Base-by-base conservation (phyloP, 2,329 filamentous ascomycete genomes). In the Drechslerella dactyloides region DNA sequence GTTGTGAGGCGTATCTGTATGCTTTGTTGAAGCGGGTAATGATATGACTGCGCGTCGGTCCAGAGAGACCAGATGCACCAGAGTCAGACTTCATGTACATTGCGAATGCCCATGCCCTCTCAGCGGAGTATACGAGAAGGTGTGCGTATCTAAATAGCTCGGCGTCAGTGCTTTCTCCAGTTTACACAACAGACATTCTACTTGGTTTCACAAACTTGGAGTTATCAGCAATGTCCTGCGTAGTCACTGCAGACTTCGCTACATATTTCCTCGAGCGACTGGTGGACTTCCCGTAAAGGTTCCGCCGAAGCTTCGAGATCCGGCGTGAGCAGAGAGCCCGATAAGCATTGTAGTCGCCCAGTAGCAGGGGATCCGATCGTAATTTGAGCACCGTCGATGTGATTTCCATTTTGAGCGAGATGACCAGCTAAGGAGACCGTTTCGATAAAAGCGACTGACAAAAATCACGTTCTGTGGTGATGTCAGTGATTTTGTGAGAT, bases 21-120 rank as follows among this genome's bases (percentile, higher is more conserved):
- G 90, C 92, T 81, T 97, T 97, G 77, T 87, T 85, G 44, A 97
- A 83, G 59, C 93, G 87, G 13, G 93, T 96, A 64, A 96, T 86
- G 42, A 97, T 94, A 80, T 99, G 93, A 59, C 89, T 89, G 78
- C 92, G 88, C 17, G 90, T 89, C 58, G 89, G 87, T 70, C 92
- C 89, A 27, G 88, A 86, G 74, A 96, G 89, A 54, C 88, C 89
- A 79, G 91, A 90, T 72, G 88, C 87, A 76, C 94, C 91, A 76
- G 90, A 85, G 50, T 77, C 75, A 42, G 90, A 86, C 81, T 96
- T 97, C 85, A 97, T 91, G 78, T 90, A 87, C 92, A 97, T 96
- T 66, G 93, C 93, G 80, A 96, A 89, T 40, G 94, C 93, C 91
- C 92, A 97, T 57, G 93, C 91, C 74, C 94, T 86, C 82, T 99